These are phyloP conservation scores for Clitopilus hobsonii DNA, from an alignment of 768 basidiomycete genomes.

Conservation along the genomic window DNA sequence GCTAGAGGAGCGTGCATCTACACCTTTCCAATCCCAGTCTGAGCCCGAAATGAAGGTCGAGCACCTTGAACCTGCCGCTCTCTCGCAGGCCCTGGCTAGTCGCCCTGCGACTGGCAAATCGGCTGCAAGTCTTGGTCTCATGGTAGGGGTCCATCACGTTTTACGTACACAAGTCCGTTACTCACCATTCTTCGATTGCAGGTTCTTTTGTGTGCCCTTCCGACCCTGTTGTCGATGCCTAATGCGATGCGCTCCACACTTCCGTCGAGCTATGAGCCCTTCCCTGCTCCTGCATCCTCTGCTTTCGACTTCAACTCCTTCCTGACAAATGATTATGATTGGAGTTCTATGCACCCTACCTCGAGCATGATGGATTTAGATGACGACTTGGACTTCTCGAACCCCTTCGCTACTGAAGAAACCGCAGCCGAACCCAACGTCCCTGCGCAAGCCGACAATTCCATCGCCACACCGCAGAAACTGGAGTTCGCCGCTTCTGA, in stretches of 20 bases:
- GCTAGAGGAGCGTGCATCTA: conserved; percentile 32
- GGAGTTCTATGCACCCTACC: conserved; percentile 27
- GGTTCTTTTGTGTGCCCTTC: conserved; percentile 76
- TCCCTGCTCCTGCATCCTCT: conserved; percentile 48
- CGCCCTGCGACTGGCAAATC: conserved; percentile 49
- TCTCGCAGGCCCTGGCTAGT: conserved; percentile 35
- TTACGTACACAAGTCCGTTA: conserved; percentile 2
- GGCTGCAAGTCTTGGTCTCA: conserved; percentile 63
- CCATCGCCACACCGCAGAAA: conserved; percentile 33
- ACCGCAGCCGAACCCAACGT: neutral
- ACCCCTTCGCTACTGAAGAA: conserved; percentile 9
- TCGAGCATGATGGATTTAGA: conserved; percentile 39
- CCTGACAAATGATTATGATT: conserved; percentile 51
- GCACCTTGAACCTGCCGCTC: conserved; percentile 45
- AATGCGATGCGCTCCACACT: conserved; percentile 39
- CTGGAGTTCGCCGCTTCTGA: conserved; percentile 59
- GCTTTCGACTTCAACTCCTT: conserved; percentile 44
- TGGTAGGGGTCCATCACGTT: conserved; percentile 43
- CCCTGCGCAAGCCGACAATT: neutral
- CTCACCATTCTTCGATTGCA: conserved; percentile 25
- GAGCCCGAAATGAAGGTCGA: conserved; percentile 41
- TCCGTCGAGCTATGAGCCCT: conserved; percentile 35
- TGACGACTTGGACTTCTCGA: conserved; percentile 31
- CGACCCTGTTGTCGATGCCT: conserved; percentile 66
- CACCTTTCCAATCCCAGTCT: conserved; percentile 27